Evolutionary conservation across 129 eudicot genomes (phyloP), one percentile per base, ranked within the genome.

Genomic region (Calendula officinalis): DNA sequence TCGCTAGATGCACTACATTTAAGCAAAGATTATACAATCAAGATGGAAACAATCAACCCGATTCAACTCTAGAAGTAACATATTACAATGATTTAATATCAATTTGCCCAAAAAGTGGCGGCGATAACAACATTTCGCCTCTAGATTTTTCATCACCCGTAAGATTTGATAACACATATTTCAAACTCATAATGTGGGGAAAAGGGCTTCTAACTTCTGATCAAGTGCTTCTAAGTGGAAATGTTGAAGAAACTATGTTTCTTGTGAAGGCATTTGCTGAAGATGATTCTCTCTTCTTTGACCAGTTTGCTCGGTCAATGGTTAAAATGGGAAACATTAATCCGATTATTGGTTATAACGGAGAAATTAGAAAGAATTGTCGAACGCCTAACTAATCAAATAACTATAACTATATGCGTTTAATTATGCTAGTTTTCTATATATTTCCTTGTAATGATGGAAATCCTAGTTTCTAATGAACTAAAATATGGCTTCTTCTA

Each of bases 161-260:
- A 11, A 82, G 60, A 73, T 92, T 92, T 6, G 99, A 92, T 61
- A 92, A 92, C 82, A 79, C 83, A 12, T 88, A 92, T 75, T 92
- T 81, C 82, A 88, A 92, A 87, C 95, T 85, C 51, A 62, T 91
- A 3, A 35, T 87, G 81, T 64, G 71, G 83, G 96, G 96, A 33
- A 91, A 86, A 80, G 99, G 96, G 8, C 96, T 92, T 50, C 67
- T 88, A 5, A 77, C 55, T 36, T 88, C 99, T 1, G 99, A 92
- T 68, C 83, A 92, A 86, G 87, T 83, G 62, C 88, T 92, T 60
- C 52, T 85, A 8, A 78, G 89, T 0, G 97, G 96, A 62, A 86
- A 82, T 22, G 75, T 76, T 6, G 70, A 64, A 38, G 81, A 69
- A 48, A 78, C 90, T n/a, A 70, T 65, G 76, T 72, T 78, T 15